Conservation (phyloP, 2,329 filamentous ascomycete genomes). For the Trichoderma atrobrunneum region DNA sequence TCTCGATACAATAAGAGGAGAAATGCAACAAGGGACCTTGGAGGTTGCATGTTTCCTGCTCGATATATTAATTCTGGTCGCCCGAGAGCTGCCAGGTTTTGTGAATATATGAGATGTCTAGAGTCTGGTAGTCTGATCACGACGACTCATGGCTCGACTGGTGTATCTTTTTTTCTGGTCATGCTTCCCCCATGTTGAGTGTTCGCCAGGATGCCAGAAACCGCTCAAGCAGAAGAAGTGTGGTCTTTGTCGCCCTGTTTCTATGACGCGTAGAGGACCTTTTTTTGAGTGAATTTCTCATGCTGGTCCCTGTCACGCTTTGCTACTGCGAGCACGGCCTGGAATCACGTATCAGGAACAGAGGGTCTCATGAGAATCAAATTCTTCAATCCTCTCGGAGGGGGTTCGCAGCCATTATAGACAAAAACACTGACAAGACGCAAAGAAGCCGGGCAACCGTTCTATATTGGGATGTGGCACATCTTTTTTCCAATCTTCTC, state of each 20-base stretch:
- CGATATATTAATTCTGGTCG: background rate
- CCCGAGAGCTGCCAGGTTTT: background rate
- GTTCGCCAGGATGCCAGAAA: background rate
- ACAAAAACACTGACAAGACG: background rate
- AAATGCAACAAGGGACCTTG: background rate
- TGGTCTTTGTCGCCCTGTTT: background rate
- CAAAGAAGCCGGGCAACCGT: background rate
- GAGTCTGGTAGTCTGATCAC: background rate
- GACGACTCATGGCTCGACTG: background rate
- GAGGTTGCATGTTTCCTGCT: background rate
- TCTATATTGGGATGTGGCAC: slow-evolving; percentile 7
- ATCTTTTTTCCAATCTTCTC: background rate
- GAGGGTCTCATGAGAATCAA: slow-evolving; percentile 5
- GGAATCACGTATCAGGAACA: background rate
- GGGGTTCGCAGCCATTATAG: background rate
- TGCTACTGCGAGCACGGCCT: background rate
- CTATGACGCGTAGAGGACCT: background rate
- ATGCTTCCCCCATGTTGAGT: background rate
- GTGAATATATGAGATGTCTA: background rate
- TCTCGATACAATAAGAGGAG: background rate
- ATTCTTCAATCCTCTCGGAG: background rate
- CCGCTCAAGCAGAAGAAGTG: background rate
- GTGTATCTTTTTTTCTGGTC: background rate
- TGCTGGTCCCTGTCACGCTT: background rate
- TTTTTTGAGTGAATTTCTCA: slow-evolving; percentile 7